Conservation (phyloP, 768 basidiomycete genomes). For the Boletus vinaceobasis region DNA sequence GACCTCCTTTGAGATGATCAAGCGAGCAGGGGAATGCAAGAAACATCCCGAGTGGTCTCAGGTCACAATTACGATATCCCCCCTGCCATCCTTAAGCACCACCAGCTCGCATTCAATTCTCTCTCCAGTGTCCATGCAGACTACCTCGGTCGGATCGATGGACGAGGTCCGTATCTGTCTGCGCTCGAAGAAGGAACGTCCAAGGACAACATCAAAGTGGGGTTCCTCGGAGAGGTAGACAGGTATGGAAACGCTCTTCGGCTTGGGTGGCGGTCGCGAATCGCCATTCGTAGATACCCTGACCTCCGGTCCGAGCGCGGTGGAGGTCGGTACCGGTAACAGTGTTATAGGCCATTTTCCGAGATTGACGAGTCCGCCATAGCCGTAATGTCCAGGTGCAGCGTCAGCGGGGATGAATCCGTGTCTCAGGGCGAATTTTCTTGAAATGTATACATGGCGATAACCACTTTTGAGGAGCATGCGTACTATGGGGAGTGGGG, state of each 20-base stretch:
- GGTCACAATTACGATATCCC: slow-evolving; percentile 87
- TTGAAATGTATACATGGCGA: slow-evolving; percentile 91
- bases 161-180: slow-evolving; percentile 79
- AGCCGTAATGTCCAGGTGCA: slow-evolving; percentile 90
- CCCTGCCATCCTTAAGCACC: slow-evolving; percentile 86
- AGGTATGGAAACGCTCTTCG: slow-evolving; percentile 45
- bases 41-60: slow-evolving; percentile 3
- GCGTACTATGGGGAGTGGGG: slow-evolving; percentile 49
- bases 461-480: slow-evolving; percentile 95
- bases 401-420: slow-evolving; percentile 87
- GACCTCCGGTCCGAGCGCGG: not conserved
- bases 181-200: slow-evolving; percentile 79
- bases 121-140: slow-evolving; percentile 90
- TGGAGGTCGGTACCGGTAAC: slow-evolving; percentile 26
- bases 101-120: slow-evolving; percentile 90
- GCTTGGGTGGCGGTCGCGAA: slow-evolving; percentile 14
- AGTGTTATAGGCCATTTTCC: slow-evolving; percentile 86
- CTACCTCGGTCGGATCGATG: slow-evolving; percentile 83
- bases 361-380: slow-evolving; percentile 81
- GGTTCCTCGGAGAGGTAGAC: slow-evolving; percentile 93
- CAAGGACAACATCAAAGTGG: slow-evolving; percentile 94
- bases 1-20: not conserved
- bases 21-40: not conserved
- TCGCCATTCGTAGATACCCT: not conserved
- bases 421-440: slow-evolving; percentile 85